Base-by-base conservation (phyloP, 2,329 filamentous ascomycete species). In the Cercospora sp. region DNA sequence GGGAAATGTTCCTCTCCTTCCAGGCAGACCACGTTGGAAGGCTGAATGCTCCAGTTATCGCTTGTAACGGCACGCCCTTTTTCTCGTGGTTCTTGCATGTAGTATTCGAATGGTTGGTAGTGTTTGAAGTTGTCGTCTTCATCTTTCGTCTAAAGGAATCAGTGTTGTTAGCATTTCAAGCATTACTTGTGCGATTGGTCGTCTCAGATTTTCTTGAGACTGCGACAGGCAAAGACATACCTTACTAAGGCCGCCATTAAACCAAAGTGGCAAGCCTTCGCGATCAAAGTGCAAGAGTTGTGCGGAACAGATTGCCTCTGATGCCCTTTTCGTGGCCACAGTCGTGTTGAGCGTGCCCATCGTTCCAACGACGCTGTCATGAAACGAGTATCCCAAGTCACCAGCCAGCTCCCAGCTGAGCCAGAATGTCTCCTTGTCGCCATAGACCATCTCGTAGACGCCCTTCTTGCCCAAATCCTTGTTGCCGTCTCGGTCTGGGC, bases 401-500 rank as follows among this genome's bases (percentile, higher is more conserved):
- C 80, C 82, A 18, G 79, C 80, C 13, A 84, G 78, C 66, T 83
- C 79, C 77, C 81, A 84, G n/a, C 81, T 80, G 3, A 84, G 77
- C 82, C 82, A 84, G 76, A 83, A 84, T 1, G 82, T 84, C 68
- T 84, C 82, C 69, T 84, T 84, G 73, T 84, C 82, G 55, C 82
- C 82, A 64, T 82, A 83, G 36, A 83, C 79, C 80, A 84, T 80
- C 62, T 83, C 81, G 61, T 84, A 84, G 0, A 83, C 80, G 40
- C 82, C 82, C 42, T 74, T 71, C 30, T 79, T 77, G 13, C 80
- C 79, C 57, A 76, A 73, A 48, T 77, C 77, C 30, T 77, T 73
- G 68, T 80, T 75, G 0, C 79, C 79, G 65, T 83, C 81, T 31
- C 82, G 77, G 68, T 84, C 82, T 5, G 82, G 82, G 5, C 82